A percentile compares a stretch with the other conserved stretches of the same genome.
These are phyloP conservation scores for Mycena venus DNA, from an alignment of 768 basidiomycete genomes.

Conservation along the genomic window DNA sequence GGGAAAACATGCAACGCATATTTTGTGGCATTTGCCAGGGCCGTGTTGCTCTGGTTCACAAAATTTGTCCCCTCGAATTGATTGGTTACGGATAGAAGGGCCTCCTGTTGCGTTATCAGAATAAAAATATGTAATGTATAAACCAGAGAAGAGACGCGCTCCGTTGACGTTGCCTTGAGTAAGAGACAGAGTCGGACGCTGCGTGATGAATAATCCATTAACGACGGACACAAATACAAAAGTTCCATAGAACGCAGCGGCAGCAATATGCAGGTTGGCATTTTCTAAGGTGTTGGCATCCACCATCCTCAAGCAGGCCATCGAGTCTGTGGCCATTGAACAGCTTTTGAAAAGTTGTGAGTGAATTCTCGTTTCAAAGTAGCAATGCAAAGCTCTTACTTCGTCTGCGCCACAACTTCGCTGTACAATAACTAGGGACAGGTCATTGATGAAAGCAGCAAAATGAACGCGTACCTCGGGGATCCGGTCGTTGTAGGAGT, in stretches of 20 bases:
- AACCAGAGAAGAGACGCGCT: conserved; percentile 33
- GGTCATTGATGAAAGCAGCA: too few relatives aligned
- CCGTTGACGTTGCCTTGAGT: conserved; percentile 45
- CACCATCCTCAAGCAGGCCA: conserved; percentile 35
- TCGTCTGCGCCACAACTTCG: conserved; percentile 33
- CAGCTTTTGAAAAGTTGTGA: conserved; percentile 32
- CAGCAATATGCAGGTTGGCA: conserved; percentile 42
- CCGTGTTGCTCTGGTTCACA: conserved; percentile 31
- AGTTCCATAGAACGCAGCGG: conserved; percentile 39
- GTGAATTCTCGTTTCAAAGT: not conserved
- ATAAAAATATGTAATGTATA: not conserved
- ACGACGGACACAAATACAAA: conserved; percentile 48
- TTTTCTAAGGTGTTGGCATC: conserved; percentile 39
- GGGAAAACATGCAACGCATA: conserved; percentile 42
- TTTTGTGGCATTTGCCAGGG: conserved; percentile 30
- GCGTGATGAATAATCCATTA: conserved; percentile 49
- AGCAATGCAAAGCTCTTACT: conserved; percentile 18
- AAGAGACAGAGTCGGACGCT: conserved; percentile 47
- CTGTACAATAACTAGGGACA: conserved; percentile 30
- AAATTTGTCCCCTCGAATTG: conserved; percentile 47
- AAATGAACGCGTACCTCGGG: conserved; percentile 37
- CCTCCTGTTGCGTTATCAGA: not conserved
- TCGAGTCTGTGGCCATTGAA: conserved; percentile 16
- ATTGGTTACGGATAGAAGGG: conserved; percentile 42
- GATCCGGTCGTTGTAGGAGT: conserved; percentile 45